Base-by-base conservation (phyloP, 805 yeast species). In the Dipodascus geniculatus region DNA sequence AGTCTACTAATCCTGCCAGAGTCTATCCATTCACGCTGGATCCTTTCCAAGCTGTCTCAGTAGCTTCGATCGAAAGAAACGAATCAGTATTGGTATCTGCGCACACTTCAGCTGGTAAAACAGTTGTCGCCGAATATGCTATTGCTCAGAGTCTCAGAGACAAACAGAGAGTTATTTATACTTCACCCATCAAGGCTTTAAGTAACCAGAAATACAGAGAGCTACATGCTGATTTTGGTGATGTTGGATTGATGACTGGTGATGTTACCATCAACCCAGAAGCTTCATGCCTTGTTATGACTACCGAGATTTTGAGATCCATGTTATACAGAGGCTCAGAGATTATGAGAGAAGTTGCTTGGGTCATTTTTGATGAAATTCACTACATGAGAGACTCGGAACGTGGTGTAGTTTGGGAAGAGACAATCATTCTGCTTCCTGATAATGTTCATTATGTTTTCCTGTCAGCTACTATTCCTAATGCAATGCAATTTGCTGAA, bases 331-430 rank as follows among this genome's bases (percentile, higher is more conserved):
- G 98, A 68, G 99, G 99, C 58, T 87, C 97, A 14, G 99, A 93
- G 68, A 83, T 95, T 49, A 90, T 93, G 91, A 79, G 99, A 69
- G 99, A 93, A 74, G 98, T 93, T 47, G 96, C 96, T 0, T 93
- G 96, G 96, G 99, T 93, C 51, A 82, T 93, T 42, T 93, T 93
- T 60, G 99, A 93, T 70, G 99, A 93, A 68, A 96, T 93, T 49
- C 99, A 93, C 72, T 93, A 93, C 70, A 93, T 93, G 95, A 83
- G 97, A 72, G 99, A 93, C 68, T 85, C 88, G 62, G 93, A 89
- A 60, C 82, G 99, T 72, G 99, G 99, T 68, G 99, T 93, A 52
- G 99, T 93, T 35, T 93, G 99, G 99, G 99, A 93, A 71, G 99
- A 93, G 70, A 91, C 98, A 16, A 91, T 93, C 59, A 93, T 93